phyloP scores from a whole-genome alignment of 2,329 filamentous ascomycete genomes.

The Epicoccum sorghinum region DNA sequence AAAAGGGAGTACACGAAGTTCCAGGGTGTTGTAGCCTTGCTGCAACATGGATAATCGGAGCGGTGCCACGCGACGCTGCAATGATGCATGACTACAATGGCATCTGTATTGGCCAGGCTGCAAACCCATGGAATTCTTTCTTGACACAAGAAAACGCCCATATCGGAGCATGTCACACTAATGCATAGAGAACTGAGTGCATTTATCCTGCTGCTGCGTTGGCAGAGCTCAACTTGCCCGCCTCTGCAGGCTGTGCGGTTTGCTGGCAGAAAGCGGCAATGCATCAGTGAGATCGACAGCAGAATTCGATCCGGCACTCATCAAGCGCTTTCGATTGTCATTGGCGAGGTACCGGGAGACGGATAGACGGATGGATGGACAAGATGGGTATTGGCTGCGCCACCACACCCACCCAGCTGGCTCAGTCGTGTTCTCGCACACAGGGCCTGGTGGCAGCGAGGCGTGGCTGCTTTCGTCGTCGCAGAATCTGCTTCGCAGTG shows the following conservation, averaged over 20 bases:
- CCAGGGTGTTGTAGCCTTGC: not conserved
- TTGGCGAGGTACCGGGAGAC: conserved; percentile 4
- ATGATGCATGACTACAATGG: not conserved
- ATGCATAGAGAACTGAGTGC: not conserved
- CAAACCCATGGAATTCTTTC: no score
- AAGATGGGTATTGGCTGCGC: conserved; percentile 3
- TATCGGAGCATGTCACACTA: not conserved
- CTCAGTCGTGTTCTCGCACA: not conserved
- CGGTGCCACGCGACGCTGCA: not conserved
- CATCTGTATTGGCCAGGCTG: no score
- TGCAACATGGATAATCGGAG: not conserved
- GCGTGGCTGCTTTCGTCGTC: conserved; percentile 1
- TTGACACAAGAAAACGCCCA: not conserved
- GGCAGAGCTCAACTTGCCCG: not conserved
- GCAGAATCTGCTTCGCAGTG: conserved; percentile 9
- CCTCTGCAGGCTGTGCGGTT: not conserved
- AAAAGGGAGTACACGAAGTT: not conserved
- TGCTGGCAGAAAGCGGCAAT: not conserved
- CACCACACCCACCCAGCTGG: not conserved
- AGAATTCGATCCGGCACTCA: not conserved
- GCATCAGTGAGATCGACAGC: not conserved
- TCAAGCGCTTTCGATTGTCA: not conserved
- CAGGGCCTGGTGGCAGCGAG: not conserved
- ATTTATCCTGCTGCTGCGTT: not conserved
- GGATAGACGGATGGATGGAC: conserved; percentile 13